Percentiles rank a stretch among this genome's conserved stretches.
Evolutionary conservation across 2,329 filamentous ascomycete genomes (phyloP).

Genomic region (Epichloe coenophiala): DNA sequence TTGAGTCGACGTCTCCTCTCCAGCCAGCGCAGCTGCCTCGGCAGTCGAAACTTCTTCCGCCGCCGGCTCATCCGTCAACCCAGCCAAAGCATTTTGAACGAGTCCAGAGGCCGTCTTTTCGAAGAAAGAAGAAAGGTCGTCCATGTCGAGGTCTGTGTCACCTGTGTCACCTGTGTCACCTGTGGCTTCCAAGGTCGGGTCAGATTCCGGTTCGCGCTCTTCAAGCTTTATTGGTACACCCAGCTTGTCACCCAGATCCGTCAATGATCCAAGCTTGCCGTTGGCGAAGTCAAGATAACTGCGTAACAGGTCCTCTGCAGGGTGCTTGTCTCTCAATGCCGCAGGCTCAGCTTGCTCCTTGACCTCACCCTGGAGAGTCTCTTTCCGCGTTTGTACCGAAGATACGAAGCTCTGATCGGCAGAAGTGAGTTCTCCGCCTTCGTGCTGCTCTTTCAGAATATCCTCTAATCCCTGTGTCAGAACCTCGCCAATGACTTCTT

Average conservation of each 20-base stretch:
- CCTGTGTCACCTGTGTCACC: constrained; percentile 13
- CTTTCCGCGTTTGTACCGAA: constrained; percentile 20
- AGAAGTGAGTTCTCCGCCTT: constrained; percentile 18
- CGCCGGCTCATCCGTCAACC: constrained; percentile 17
- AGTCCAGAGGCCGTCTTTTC: constrained; percentile 28
- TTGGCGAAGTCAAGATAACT: constrained; percentile 20
- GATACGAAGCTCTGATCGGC: constrained; percentile 22
- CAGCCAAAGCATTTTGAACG: constrained; percentile 26
- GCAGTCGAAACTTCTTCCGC: constrained; percentile 5
- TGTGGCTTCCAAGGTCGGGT: constrained; percentile 12
- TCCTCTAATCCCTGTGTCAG: constrained; percentile 44
- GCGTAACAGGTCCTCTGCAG: constrained; percentile 25
- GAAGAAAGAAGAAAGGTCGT: constrained; percentile 29
- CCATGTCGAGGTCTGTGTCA: constrained; percentile 23
- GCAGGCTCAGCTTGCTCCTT: constrained; percentile 10
- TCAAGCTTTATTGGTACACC: constrained; percentile 21
- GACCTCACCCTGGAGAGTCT: constrained; percentile 18
- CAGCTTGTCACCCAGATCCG: constrained; percentile 21
- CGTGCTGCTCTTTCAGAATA: constrained; percentile 23
- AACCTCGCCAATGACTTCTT: constrained; percentile 41
- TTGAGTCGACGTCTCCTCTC: constrained; percentile 11
- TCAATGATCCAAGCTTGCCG: constrained; percentile 19
- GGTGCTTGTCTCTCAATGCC: constrained; percentile 25
- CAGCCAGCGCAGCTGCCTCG: constrained; percentile 8
- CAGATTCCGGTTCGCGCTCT: constrained; percentile 14